Percentiles rank a stretch among this genome's conserved stretches.
Evolutionary conservation across 306 rosid species (phyloP).

Genomic region (Castanea mollissima): DNA sequence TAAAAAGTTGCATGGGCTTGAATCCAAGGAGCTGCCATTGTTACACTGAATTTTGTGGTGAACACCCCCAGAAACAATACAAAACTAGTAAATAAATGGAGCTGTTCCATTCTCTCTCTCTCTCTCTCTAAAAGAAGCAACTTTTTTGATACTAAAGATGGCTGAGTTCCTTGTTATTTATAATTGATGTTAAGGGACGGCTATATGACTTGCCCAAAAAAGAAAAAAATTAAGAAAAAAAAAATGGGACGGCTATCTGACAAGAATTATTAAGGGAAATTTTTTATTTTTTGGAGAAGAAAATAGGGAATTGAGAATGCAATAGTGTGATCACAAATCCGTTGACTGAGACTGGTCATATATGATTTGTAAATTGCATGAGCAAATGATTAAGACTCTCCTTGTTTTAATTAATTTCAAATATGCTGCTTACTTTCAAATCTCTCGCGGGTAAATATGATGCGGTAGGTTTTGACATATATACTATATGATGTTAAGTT

Average conservation of each 20-base stretch:
- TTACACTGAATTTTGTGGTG: slow-evolving; percentile 29
- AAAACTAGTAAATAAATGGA: background rate
- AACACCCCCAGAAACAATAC: slow-evolving; percentile 25
- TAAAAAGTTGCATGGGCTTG: slow-evolving; percentile 64
- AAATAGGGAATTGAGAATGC: background rate
- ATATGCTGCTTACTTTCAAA: too few relatives aligned
- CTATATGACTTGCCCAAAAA: background rate
- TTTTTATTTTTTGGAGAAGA: too few relatives aligned
- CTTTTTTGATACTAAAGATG: slow-evolving; percentile 21
- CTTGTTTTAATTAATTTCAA: background rate
- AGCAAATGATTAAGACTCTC: slow-evolving; percentile 15
- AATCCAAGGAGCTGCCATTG: slow-evolving; percentile 34
- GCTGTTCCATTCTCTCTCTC: slow-evolving; percentile 31
- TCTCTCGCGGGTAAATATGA: too few relatives aligned
- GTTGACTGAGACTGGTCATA: background rate
- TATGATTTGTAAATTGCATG: background rate
- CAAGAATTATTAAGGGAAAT: background rate
- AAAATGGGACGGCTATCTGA: background rate
- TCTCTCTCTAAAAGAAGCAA: background rate
- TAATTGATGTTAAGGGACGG: slow-evolving; percentile 20
- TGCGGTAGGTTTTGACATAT: too few relatives aligned
- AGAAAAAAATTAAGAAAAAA: too few relatives aligned
- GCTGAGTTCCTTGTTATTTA: slow-evolving; percentile 24
- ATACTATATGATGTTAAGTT: too few relatives aligned
- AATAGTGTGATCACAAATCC: background rate